Percentiles rank a stretch among this genome's conserved stretches.
Evolutionary conservation across 495 filamentous ascomycete species (phyloP).

Genomic region (Neurospora tetrasperma): DNA sequence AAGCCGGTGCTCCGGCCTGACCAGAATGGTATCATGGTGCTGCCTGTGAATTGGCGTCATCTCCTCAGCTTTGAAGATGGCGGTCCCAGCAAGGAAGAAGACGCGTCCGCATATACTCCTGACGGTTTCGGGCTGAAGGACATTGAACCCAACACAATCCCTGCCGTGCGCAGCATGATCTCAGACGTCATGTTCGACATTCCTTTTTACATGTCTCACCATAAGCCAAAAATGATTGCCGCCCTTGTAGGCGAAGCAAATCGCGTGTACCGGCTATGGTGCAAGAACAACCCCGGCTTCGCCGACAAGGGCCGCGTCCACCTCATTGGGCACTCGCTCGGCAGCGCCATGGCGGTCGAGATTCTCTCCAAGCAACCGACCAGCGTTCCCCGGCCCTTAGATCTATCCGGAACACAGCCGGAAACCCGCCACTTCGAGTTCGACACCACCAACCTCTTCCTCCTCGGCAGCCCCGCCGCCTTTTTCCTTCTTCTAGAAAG

Average conservation of each 20-base stretch:
- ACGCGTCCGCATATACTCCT: conserved; percentile 32
- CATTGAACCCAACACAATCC: conserved; percentile 85
- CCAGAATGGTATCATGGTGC: conserved; percentile 46
- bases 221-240: conserved; percentile 87
- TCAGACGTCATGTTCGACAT: conserved; percentile 97
- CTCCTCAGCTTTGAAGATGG: conserved; percentile 76
- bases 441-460: conserved; percentile 78
- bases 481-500: conserved; percentile 89
- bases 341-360: conserved; percentile 87
- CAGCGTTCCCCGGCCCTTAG: conserved; percentile 34
- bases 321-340: conserved; percentile 85
- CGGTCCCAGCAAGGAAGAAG: conserved; percentile 37
- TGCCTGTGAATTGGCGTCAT: conserved; percentile 76
- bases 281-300: conserved; percentile 81
- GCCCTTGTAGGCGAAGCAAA: conserved; percentile 90
- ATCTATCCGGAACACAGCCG: conserved; percentile 34
- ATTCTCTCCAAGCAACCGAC: conserved; percentile 84
- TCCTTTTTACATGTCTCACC: conserved; percentile 91
- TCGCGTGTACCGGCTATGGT: conserved; percentile 87
- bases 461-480: conserved; percentile 82
- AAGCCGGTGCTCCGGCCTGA: conserved; percentile 61
- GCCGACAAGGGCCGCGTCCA: conserved; percentile 73
- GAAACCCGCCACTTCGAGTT: conserved; percentile 75
- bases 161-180: conserved; percentile 79
- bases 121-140: conserved; percentile 74